Base-by-base conservation (phyloP, 2,329 filamentous ascomycete genomes). In the Penicillium sp. region DNA sequence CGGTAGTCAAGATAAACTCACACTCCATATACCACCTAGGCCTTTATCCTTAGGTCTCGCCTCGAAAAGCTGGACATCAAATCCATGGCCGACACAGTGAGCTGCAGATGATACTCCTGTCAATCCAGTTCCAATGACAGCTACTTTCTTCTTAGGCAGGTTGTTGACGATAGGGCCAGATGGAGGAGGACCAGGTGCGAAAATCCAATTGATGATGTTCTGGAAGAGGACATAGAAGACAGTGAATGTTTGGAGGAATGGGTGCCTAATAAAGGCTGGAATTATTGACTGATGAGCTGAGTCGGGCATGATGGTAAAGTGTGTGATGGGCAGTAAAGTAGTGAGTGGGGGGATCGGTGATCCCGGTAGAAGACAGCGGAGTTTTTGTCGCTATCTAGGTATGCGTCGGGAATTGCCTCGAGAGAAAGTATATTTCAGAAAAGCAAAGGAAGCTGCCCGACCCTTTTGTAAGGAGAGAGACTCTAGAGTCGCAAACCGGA, bases 71-170 rank as follows among this genome's bases (percentile, higher is more conserved):
- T 85, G 84, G 7, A 92, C 90, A 65, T 95, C 91, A 67, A 94
- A 94, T 49, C 91, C 91, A 85, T 95, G 91, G 1, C 92, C 92
- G 41, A 93, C 87, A 71, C 91, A 93, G 74, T 96, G 92, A 1
- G 91, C 88, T 0, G 92, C 92, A 7, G 91, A 87, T 1, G 91
- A 91, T 2, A 95, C 88, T 45, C 86, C 86, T 4, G 92, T 95
- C 58, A 96, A 82, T 1, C 90, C 89, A 30, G 89, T 87, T 2
- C 90, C 89, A 66, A 92, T 88, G 35, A 91, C 81, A 2, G 89
- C 90, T 60, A 92, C 82, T 62, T 84, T 88, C 15, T 91, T 73
- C n/a, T 63, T 68, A 2, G 71, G 69, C 8, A 70, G 89, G 30
- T 88, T 81, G 13, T 79, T 78, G n/a, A 91, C 79, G 7, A 81